These are phyloP conservation scores for Apostasia shenzhenica DNA, from an alignment of 106 monocot genomes.

Conservation along the genomic window DNA sequence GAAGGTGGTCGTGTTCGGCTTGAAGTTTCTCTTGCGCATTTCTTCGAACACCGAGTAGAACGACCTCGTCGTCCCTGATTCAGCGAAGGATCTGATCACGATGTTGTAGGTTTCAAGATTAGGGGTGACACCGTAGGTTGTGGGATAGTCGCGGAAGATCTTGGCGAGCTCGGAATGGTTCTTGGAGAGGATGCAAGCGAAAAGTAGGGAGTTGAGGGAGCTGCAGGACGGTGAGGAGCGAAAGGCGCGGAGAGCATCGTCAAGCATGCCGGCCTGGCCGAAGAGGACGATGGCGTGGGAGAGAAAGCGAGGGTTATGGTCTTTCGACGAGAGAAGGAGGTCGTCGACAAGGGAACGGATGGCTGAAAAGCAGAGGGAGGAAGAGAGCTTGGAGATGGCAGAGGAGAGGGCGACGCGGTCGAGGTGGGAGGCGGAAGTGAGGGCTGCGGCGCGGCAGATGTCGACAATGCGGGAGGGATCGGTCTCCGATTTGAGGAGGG, in stretches of 20 bases:
- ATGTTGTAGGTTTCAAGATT: slow-evolving; percentile 67
- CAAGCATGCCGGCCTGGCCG: slow-evolving; percentile 63
- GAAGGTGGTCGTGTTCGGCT: slow-evolving; percentile 66
- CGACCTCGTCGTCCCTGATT: slow-evolving; percentile 49
- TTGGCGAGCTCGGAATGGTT: slow-evolving; percentile 27
- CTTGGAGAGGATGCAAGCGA: slow-evolving; percentile 51
- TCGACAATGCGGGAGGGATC: slow-evolving; percentile 47
- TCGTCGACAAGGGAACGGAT: slow-evolving; percentile 32
- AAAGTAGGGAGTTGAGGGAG: slow-evolving; percentile 76
- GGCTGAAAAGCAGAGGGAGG: slow-evolving; percentile 26
- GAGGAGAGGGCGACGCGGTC: slow-evolving; percentile 61
- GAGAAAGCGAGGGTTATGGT: slow-evolving; percentile 8
- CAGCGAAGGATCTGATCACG: slow-evolving; percentile 62
- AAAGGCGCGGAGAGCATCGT: slow-evolving; percentile 64
- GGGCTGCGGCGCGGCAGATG: slow-evolving; percentile 58
- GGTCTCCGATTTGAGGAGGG: slow-evolving; percentile 52
- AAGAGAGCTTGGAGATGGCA: slow-evolving; percentile 43
- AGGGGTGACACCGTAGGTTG: slow-evolving; percentile 28
- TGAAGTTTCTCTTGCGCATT: slow-evolving; percentile 48
- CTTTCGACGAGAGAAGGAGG: slow-evolving; percentile 16
- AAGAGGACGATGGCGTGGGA: slow-evolving; percentile 76
- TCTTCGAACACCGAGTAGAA: slow-evolving; percentile 71
- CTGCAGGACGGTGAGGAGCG: slow-evolving; percentile 13
- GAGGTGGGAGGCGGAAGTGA: slow-evolving; percentile 45
- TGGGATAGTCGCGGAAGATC: slow-evolving; percentile 41